Evolutionary conservation across 2,329 filamentous ascomycete species (phyloP).

Genomic region (Madurella fahalii): DNA sequence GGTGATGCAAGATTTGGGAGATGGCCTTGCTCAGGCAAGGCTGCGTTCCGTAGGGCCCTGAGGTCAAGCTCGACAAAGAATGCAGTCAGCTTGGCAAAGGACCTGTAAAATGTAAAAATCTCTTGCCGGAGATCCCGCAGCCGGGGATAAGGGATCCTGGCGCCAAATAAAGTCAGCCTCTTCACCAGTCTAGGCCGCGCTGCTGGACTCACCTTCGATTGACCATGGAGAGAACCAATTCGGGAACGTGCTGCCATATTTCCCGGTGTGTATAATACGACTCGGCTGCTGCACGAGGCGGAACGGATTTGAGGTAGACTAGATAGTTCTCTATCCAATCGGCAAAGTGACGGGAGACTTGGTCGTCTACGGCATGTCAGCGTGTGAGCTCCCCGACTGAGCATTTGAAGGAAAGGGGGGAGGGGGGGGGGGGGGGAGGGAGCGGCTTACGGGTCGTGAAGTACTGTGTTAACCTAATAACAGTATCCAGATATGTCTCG

Average conservation of each 20-base stretch:
- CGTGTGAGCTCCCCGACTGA: background rate
- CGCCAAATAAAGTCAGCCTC: background rate
- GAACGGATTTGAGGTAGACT: constrained; percentile 34
- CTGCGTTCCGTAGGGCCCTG: constrained; percentile 29
- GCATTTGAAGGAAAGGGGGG: too few relatives aligned
- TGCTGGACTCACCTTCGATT: constrained; percentile 20
- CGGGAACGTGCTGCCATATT: constrained; percentile 53
- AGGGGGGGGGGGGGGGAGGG: too few relatives aligned
- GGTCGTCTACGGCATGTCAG: constrained; percentile 39
- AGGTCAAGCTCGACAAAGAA: constrained; percentile 50
- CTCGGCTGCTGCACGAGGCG: constrained; percentile 36
- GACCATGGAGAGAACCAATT: constrained; percentile 39
- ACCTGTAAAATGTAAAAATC: constrained; percentile 36
- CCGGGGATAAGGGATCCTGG: constrained; percentile 27
- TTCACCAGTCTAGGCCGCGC: background rate
- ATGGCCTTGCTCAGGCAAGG: constrained; percentile 28
- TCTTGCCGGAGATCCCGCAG: constrained; percentile 30
- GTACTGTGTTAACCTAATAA: constrained; percentile 26
- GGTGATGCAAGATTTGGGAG: constrained; percentile 41
- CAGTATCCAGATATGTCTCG: constrained; percentile 29
- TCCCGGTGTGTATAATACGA: constrained; percentile 41
- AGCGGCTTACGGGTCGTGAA: constrained; percentile 24
- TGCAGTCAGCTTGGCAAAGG: constrained; percentile 48
- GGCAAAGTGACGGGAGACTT: constrained; percentile 41
- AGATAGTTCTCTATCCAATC: constrained; percentile 51